Base-by-base conservation (phyloP, 2,329 filamentous ascomycete genomes). In the Claviceps purpurea region DNA sequence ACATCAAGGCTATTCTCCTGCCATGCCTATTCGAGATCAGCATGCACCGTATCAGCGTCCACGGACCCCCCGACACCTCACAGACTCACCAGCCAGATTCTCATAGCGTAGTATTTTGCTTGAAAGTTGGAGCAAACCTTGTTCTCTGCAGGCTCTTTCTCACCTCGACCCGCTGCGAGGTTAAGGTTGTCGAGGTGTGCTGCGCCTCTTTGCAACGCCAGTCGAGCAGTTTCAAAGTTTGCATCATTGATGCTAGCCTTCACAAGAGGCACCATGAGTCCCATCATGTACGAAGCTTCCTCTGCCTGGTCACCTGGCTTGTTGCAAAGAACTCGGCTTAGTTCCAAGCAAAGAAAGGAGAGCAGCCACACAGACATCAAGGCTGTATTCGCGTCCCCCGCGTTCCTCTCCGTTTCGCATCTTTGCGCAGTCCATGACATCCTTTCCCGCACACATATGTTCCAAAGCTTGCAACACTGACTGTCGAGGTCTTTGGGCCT, bases 1-100 rank as follows among this genome's bases (percentile, higher is more conserved):
- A 89, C 77, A 53, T 91, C 85, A 14, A 85, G 72, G 42, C 84
- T 78, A 42, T 79, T 74, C 61, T 89, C 82, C 59, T 82, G 81
- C 82, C 84, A 95, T 34, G 83, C 78, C 87, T 91, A 49, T 18
- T 10, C 18, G 16, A 2, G 11, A 50, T 64, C 49, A 66, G 61
- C 24, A 34, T 44, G 11, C 30, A 11, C 30, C 30, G 10, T 34
- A 34, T 34, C 30, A 34, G 10, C 30, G 30, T 34, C 30, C 30
- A 34, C 11, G 4, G 30, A 4, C 26, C 26, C 30, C 30, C 30
- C 30, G 30, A 34, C 30, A 34, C 30, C 30, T 34, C 30, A 34
- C 30, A 34, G 18, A 58, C 74, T 64, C 67, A 89, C 88, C 65
- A 93, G 64, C 37, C 76, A 74, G 40, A 81, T 81, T 37, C 86